Conservation (phyloP, 1,139 yeast genomes). For the Diutina neorugosa region DNA sequence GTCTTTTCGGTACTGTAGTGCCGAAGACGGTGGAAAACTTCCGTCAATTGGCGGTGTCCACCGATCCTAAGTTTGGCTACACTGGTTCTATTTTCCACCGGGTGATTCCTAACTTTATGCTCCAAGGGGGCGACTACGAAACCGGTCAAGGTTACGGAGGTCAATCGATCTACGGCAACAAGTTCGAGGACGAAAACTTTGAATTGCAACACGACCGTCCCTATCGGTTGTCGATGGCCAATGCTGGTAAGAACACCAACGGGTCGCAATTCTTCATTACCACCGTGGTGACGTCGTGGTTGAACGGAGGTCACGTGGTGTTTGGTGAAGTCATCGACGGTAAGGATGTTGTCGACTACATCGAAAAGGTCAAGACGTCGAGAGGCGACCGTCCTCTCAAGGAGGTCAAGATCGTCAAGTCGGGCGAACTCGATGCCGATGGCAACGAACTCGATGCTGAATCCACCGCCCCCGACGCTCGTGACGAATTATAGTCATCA, state of each 20-base stretch:
- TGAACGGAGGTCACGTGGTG: slow-evolving; percentile 66
- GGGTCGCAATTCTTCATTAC: slow-evolving; percentile 59
- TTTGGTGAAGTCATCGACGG: slow-evolving; percentile 72
- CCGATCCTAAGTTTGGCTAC: slow-evolving; percentile 45
- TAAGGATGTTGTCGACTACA: slow-evolving; percentile 43
- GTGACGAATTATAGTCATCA: slow-evolving; percentile 8
- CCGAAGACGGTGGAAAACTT: slow-evolving; percentile 52
- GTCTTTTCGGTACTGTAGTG: slow-evolving; percentile 56
- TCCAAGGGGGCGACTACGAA: slow-evolving; percentile 54
- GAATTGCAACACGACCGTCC: slow-evolving; percentile 45
- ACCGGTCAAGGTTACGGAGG: slow-evolving; percentile 52
- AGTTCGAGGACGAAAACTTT: slow-evolving; percentile 48
- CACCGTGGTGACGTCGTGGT: slow-evolving; percentile 49
- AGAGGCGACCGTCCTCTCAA: slow-evolving; percentile 39
- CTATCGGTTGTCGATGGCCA: slow-evolving; percentile 52
- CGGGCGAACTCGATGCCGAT: slow-evolving; percentile 32
- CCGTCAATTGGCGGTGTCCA: slow-evolving; percentile 44
- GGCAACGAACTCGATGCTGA: slow-evolving; percentile 6
- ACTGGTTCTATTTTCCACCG: slow-evolving; percentile 26
- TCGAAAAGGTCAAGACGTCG: slow-evolving; percentile 41
- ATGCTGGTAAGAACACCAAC: slow-evolving; percentile 49
- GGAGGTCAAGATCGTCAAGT: slow-evolving; percentile 34
- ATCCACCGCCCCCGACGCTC: slow-evolving; percentile 2
- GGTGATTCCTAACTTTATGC: slow-evolving; percentile 45
- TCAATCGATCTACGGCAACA: slow-evolving; percentile 44